phyloP scores from a whole-genome alignment of 139 green algal genomes.

The Limnomonas spitsbergensis region DNA sequence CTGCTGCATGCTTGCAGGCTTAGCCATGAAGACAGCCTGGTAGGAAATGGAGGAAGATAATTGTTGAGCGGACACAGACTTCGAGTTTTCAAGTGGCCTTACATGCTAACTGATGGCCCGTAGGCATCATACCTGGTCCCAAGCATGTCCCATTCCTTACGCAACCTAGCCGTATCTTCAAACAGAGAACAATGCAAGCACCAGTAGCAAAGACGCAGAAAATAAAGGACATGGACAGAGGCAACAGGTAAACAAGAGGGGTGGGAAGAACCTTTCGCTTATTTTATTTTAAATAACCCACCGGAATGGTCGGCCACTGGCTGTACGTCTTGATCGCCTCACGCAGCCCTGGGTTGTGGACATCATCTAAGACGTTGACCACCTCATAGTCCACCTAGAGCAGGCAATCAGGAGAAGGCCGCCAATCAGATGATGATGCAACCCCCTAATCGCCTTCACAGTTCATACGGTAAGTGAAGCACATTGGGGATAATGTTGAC shows the following conservation, averaged over 20 bases:
- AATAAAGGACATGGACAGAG: not conserved
- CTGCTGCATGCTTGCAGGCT: too few species aligned
- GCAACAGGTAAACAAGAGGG: not conserved
- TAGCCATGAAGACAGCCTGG: too few species aligned
- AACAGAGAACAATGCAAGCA: not conserved
- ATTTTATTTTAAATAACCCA: conserved; percentile 39
- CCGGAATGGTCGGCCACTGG: conserved; percentile 93
- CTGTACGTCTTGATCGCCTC: conserved; percentile 90
- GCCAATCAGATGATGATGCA: not conserved
- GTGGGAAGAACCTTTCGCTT: not conserved
- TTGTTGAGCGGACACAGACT: too few species aligned
- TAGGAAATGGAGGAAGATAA: too few species aligned
- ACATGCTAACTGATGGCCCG: too few species aligned
- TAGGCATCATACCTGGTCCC: too few species aligned
- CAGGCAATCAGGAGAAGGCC: not conserved
- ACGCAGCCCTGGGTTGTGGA: conserved; percentile 70
- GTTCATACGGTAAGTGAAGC: too few species aligned
- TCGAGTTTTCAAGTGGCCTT: too few species aligned
- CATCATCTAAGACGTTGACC: conserved; percentile 92
- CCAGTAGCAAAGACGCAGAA: not conserved
- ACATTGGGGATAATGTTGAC: too few species aligned
- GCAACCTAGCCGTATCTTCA: too few species aligned
- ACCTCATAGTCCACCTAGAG: conserved; percentile 61
- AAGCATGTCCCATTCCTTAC: too few species aligned
- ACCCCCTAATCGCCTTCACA: not conserved